Conservation (phyloP, 2,329 filamentous ascomycete species). For the Phaeomoniella chlamydospora region DNA sequence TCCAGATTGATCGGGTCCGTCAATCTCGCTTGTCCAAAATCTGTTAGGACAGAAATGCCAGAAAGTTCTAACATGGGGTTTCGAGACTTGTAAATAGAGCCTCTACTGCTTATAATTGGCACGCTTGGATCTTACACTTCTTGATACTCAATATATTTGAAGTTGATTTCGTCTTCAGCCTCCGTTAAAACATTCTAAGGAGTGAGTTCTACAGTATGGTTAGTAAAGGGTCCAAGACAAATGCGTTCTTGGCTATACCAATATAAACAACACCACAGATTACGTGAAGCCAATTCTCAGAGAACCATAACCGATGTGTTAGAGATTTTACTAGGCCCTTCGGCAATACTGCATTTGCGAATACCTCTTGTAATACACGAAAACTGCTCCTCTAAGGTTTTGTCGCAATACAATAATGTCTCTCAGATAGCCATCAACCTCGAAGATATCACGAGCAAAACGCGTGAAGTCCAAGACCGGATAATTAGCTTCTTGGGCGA, state of each 20-base stretch:
- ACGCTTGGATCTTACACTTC: slow-evolving; percentile 4
- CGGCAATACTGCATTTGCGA: slow-evolving; percentile 10
- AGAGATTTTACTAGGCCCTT: slow-evolving; percentile 9
- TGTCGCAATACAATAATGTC: slow-evolving; percentile 13
- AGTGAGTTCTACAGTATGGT: slow-evolving; percentile 5
- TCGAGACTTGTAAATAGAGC: slow-evolving; percentile 6
- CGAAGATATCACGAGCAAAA: slow-evolving; percentile 12
- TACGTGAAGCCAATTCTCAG: slow-evolving; percentile 9
- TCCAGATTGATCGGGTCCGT: slow-evolving; percentile 4
- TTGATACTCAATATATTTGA: slow-evolving; percentile 7
- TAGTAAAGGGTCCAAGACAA: background rate
- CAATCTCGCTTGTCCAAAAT: slow-evolving; percentile 11
- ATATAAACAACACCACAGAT: slow-evolving; percentile 10
- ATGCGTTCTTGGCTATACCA: slow-evolving; percentile 5
- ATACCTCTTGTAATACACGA: slow-evolving; percentile 10
- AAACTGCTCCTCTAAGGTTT: slow-evolving; percentile 13
- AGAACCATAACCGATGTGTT: slow-evolving; percentile 8
- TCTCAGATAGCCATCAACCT: slow-evolving; percentile 7
- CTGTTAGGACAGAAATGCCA: slow-evolving; percentile 9
- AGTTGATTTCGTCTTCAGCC: slow-evolving; percentile 3
- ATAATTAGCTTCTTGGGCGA: slow-evolving; percentile 6
- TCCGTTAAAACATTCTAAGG: slow-evolving; percentile 7
- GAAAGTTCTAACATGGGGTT: slow-evolving; percentile 4
- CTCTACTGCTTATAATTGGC: slow-evolving; percentile 4
- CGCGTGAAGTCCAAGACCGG: slow-evolving; percentile 11